Base-by-base conservation (phyloP, 1,284 basidiomycete species). In the Sanguinoderma infundibulare region DNA sequence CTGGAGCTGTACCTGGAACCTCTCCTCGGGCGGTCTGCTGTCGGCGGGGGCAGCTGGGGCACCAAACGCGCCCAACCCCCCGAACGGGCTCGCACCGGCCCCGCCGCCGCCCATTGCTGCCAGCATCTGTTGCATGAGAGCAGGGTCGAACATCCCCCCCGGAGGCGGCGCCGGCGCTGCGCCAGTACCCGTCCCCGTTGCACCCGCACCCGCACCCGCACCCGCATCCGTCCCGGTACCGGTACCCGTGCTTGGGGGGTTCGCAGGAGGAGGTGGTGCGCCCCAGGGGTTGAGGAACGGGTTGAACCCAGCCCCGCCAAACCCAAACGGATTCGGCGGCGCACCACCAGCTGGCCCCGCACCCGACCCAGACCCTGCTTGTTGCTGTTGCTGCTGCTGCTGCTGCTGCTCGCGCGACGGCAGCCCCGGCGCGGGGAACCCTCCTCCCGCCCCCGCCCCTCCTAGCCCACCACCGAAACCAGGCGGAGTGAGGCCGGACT, bases 1-100 rank as follows among this genome's bases (percentile, higher is more conserved):
- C 82, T 89, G 87, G 12, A 96, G 78, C 73, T 96, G 93, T 14
- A 90, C 87, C 70, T 95, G 91, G 82, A 93, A 97, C 56, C 94
- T 81, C 78, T 96, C 95, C 74, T 96, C 95, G 3, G 94, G 88
- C 12, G 91, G 83, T 69, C 93, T 79, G 3, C 86, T 78, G 72
- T 95, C 92, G 1, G 85, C 78, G 3, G 89, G 84, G 1, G 42
- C 53, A 12, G 36, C 39, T 0, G 80, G 75, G n/a, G 70, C 72
- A 24, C 71, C 74, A 12, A 70, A 64, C 9, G 67, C 73, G 28
- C 70, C 73, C 2, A 78, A 67, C 9, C 68, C 72, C 24, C 73
- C 77, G 51, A 74, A 72, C 49, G 72, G 72, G 20, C 71, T 65
- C 14, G 64, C 71, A 8, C 76, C 79, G 63, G 70, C 61, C 1